Percentiles rank a stretch among this genome's conserved stretches.
Evolutionary conservation across 331 rosid species (phyloP).

Genomic region (Rhamnella rubrinervis): DNA sequence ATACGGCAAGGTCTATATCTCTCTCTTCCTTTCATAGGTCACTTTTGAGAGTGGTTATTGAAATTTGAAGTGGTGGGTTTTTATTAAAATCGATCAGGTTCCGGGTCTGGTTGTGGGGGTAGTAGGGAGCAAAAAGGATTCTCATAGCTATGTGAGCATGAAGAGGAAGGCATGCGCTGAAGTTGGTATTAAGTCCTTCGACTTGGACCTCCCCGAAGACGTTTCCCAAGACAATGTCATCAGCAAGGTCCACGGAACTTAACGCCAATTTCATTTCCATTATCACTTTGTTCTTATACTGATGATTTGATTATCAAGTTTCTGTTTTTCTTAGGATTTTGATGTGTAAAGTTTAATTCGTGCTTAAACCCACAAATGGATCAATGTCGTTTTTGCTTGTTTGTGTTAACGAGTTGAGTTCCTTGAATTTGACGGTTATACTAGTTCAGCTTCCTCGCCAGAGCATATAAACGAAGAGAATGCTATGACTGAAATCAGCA

Average conservation of each 20-base stretch:
- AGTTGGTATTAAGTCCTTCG: constrained; percentile 77
- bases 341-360: not conserved
- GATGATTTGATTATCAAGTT: not conserved
- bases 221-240: constrained; percentile 62
- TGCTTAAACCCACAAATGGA: not conserved
- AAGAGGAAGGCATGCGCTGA: constrained; percentile 90
- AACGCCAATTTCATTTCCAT: constrained; percentile 37
- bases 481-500: constrained; percentile 71
- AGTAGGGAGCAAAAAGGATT: constrained; percentile 83
- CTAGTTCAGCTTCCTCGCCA: constrained; percentile 94
- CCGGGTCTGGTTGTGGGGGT: constrained; percentile 92
- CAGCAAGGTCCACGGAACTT: constrained; percentile 52
- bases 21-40: not conserved
- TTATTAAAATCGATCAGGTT: constrained; percentile 40
- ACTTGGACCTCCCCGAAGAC: constrained; percentile 71
- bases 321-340: not conserved
- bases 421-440: constrained; percentile 52
- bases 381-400: not conserved
- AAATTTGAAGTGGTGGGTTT: not conserved
- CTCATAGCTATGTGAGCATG: constrained; percentile 74
- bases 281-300: not conserved
- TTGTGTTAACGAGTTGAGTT: not conserved
- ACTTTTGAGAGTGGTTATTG: not conserved
- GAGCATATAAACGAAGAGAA: constrained; percentile 83
- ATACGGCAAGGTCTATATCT: constrained; percentile 61